Conservation (phyloP, 306 rosid species). For the Echinosophora koreensis region DNA sequence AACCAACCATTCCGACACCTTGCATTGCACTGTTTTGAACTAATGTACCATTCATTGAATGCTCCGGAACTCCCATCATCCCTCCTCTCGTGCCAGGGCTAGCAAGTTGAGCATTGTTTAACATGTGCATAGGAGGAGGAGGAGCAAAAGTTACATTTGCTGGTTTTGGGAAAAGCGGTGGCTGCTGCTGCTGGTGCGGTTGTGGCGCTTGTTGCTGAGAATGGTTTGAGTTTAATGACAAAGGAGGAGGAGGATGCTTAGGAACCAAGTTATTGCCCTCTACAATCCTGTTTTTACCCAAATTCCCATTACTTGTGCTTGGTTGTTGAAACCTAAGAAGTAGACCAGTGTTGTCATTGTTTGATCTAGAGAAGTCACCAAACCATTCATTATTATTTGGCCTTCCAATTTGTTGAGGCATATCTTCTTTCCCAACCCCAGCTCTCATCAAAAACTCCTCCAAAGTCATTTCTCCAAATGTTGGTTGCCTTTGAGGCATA, state of each 20-base stretch:
- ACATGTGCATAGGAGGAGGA: slow-evolving; percentile 60
- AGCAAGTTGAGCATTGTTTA: slow-evolving; percentile 64
- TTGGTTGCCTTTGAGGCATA: slow-evolving; percentile 76
- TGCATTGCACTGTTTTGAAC: slow-evolving; percentile 51
- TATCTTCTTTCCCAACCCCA: slow-evolving; percentile 92
- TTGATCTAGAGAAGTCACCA: slow-evolving; percentile 60
- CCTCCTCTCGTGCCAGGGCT: slow-evolving; percentile 60
- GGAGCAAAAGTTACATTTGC: slow-evolving; percentile 67
- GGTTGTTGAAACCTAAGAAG: slow-evolving; percentile 70
- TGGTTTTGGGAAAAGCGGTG: slow-evolving; percentile 80
- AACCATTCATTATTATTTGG: slow-evolving; percentile 60
- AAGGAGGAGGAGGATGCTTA: slow-evolving; percentile 53
- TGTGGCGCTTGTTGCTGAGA: slow-evolving; percentile 54
- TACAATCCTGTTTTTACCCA: slow-evolving; percentile 57
- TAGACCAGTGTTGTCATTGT: slow-evolving; percentile 47
- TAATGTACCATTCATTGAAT: slow-evolving; percentile 55
- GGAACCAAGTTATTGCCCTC: slow-evolving; percentile 56
- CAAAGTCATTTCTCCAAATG: slow-evolving; percentile 91
- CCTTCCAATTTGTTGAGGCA: slow-evolving; percentile 56
- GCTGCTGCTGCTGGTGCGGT: slow-evolving; percentile 59
- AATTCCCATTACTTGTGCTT: slow-evolving; percentile 51
- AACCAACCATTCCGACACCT: slow-evolving; percentile 59
- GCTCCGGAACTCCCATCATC: slow-evolving; percentile 60
- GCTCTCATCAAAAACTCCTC: slow-evolving; percentile 92
- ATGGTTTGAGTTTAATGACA: slow-evolving; percentile 55